Conservation (phyloP, 768 basidiomycete species). For the Lactarius pseudohatsudake region DNA sequence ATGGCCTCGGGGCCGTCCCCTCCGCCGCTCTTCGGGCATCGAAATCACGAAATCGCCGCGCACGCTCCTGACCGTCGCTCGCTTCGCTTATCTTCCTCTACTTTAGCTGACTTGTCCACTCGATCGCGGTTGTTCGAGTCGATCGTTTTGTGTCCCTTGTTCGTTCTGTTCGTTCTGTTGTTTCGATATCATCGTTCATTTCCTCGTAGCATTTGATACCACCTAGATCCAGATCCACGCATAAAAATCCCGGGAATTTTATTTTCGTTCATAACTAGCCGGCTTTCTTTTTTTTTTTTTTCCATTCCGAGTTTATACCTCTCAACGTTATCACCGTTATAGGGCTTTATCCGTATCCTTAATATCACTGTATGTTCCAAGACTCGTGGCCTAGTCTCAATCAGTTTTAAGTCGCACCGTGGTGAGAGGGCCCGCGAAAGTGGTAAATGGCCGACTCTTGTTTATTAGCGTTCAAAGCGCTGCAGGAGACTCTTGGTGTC, state of each 20-base stretch:
- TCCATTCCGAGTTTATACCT: neutral
- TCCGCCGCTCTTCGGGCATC: conserved; percentile 50
- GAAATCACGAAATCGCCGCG: conserved; percentile 56
- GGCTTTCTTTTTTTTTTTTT: neutral
- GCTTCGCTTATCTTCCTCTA: neutral
- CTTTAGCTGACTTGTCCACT: neutral
- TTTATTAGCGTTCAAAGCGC: no score
- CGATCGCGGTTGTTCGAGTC: neutral
- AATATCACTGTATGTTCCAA: conserved; percentile 18
- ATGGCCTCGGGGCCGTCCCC: conserved; percentile 67
- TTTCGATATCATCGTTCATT: conserved; percentile 15
- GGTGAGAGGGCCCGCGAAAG: no score
- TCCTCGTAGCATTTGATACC: conserved; percentile 1
- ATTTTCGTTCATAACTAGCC: neutral
- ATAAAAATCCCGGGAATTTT: neutral
- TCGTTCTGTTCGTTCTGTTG: neutral
- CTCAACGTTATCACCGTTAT: neutral
- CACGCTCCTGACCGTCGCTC: conserved; percentile 7
- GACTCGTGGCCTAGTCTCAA: neutral
- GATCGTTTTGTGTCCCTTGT: neutral
- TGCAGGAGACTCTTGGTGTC: no score
- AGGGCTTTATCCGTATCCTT: conserved; percentile 16
- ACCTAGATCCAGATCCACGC: neutral
- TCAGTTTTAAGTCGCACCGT: neutral
- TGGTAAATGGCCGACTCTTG: no score